Conservation (phyloP, 305 asterid genomes). For the Fraxinus dipetala region DNA sequence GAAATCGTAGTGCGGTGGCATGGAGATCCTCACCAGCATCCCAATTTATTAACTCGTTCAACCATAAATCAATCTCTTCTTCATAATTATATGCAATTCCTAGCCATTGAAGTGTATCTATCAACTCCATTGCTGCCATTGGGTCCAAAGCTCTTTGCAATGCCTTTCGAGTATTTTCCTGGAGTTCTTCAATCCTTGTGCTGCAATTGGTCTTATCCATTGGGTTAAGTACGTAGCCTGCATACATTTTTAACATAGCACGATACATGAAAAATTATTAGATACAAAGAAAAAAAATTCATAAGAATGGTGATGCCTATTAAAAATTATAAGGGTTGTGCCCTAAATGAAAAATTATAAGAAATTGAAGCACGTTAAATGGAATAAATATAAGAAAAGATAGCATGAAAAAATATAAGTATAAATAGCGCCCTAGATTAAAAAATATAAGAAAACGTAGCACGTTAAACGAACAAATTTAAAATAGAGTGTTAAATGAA, state of each 20-base stretch:
- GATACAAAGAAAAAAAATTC: neutral
- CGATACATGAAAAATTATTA: neutral
- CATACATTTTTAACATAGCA: neutral
- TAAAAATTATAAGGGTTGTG: too few species aligned
- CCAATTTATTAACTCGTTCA: conserved; percentile 13
- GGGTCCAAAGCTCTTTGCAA: neutral
- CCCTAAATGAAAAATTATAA: neutral
- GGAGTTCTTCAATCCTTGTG: neutral
- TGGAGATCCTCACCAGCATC: conserved; percentile 3
- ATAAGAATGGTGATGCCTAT: neutral
- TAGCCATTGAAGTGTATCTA: conserved; percentile 20
- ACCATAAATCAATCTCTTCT: conserved; percentile 14
- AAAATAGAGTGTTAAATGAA: too few species aligned
- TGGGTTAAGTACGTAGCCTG: neutral
- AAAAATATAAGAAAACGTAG: neutral
- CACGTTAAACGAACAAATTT: too few species aligned
- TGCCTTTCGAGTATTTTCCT: conserved; percentile 2
- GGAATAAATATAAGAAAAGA: neutral
- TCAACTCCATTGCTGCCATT: conserved; percentile 12
- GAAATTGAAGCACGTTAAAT: neutral
- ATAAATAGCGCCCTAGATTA: neutral
- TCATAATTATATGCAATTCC: conserved; percentile 17
- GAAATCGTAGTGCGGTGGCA: conserved; percentile 23
- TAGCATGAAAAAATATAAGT: too few species aligned
- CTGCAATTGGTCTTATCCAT: neutral